phyloP scores from a whole-genome alignment of 169 alveolate species.

The Plasmodium berghei region DNA sequence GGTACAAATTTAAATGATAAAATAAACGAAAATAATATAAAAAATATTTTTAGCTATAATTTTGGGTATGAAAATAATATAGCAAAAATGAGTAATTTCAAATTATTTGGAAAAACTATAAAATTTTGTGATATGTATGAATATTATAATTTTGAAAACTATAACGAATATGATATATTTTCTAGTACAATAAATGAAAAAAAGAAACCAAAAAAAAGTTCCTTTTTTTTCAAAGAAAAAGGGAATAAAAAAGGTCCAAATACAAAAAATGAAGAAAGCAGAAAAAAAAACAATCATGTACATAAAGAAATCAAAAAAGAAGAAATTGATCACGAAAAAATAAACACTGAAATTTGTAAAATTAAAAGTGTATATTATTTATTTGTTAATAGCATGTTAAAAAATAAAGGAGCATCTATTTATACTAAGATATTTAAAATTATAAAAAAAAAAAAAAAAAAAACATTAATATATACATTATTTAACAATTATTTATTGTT shows the following conservation, averaged over 20 bases:
- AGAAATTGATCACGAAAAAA: slow-evolving; percentile 19
- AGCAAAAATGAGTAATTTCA: neutral
- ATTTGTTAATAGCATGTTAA: slow-evolving; percentile 32
- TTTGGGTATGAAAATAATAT: slow-evolving; percentile 41
- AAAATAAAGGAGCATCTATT: slow-evolving; percentile 52
- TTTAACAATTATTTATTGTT: slow-evolving; percentile 39
- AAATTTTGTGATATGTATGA: slow-evolving; percentile 3
- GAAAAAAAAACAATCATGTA: neutral
- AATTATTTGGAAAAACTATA: slow-evolving; percentile 37
- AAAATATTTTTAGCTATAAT: slow-evolving; percentile 23
- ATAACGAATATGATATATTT: slow-evolving; percentile 35
- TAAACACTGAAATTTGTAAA: slow-evolving; percentile 13
- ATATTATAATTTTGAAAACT: slow-evolving; percentile 41
- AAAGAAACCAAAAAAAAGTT: slow-evolving; percentile 27
- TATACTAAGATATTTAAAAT: slow-evolving; percentile 49
- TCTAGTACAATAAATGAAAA: neutral
- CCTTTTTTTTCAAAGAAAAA: slow-evolving; percentile 28
- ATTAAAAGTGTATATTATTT: slow-evolving; percentile 31
- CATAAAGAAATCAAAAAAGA: slow-evolving; percentile 29
- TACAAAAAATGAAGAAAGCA: slow-evolving; percentile 24
- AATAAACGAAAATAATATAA: neutral
- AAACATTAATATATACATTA: slow-evolving; percentile 29
- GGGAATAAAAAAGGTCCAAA: slow-evolving; percentile 14
- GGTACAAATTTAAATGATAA: neutral
- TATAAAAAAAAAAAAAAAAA: slow-evolving; percentile 54